Base-by-base conservation (phyloP, 192 early-diverging fungal species). In the Backusella psychrophila region DNA sequence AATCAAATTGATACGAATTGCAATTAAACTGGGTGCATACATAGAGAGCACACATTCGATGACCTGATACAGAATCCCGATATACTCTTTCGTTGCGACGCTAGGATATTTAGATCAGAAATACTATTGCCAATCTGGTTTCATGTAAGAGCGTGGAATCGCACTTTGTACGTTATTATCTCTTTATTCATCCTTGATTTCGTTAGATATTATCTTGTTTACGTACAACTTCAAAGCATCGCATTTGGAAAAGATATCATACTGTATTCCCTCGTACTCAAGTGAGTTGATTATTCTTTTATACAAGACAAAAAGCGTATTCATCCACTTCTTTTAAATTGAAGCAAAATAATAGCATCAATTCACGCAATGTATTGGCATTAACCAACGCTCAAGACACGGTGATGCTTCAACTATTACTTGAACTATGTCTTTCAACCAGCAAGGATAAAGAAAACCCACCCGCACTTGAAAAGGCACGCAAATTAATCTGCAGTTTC, bases 321-420 rank as follows among this genome's bases (percentile, higher is more conserved):
- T 33, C 33, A 33, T 33, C 38, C 23, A 0, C 29, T 68, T 33
- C 41, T 46, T 36, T 70, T 76, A 15, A 29, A 74, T 12, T 65
- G 80, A 19, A 74, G 74, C 66, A 36, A 19, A 41, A 72, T 65
- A 77, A 63, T 38, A 31, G 46, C 0, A 74, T 86, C 59, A 81
- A 83, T 35, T 42, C 77, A n/a, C 83, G 86, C 35, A 75, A 89
- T 19, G 73, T 82, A 7, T 75, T 76, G 11, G 86, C 87, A 7
- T 67, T 90, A 65, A 75, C 89, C 8, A 83, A 87, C 74, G 83
- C 85, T 9, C 90, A 91, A 69, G 90, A 91, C 36, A 75, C 85
- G 11, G 74, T 79, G 15, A 81, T 86, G 14, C 77, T 91, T 39
- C 88, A 90, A 67, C 71, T 90, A 42, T 73, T 90, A 68, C 80